Evolutionary conservation across 2,329 filamentous ascomycete genomes (phyloP), one percentile per base, ranked within the genome.

Genomic region (Camptophora hylomeconis): DNA sequence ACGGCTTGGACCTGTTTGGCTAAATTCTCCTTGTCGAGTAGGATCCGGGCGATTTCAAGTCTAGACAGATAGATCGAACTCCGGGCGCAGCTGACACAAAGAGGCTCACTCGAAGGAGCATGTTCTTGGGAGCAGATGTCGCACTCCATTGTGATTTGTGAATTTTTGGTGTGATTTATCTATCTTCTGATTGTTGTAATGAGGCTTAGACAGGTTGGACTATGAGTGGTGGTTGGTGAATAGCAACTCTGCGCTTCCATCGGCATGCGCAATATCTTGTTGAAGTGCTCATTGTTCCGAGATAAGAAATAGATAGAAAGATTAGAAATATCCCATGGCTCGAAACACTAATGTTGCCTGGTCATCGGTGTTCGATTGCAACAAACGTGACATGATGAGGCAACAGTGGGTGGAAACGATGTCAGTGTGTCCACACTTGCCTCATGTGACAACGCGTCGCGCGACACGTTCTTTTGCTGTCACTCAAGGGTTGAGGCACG

Each of bases 71-170:
- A 83, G 17, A 82, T 60, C 28, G 59, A 57, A 44, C 77, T 82
- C 28, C 77, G 69, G 25, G 73, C 75, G 56, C 82, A 80, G 26
- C 76, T 69, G 15, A 68, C 60, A 50, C 79, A 84, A 44, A 80
- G 60, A 44, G 36, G 22, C 8, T 32, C 31, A 17, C 36, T 24
- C 25, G 28, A 13, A 17, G 23, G 67, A 62, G 52, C 60, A 46
- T 57, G 51, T 46, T 69, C 61, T 58, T 57, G 54, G 39, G 50
- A 54, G 52, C 78, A 83, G 51, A 80, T 69, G 50, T 73, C 66
- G 59, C 78, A 83, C 48, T 69, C 70, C 74, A 81, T 80, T 35
- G 48, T 57, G 28, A 19, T n/a, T n/a, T n/a, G n/a, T n/a, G n/a
- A n/a, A n/a, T n/a, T n/a, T n/a, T n/a, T n/a, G n/a, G n/a, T n/a